Evolutionary conservation across 2,329 filamentous ascomycete genomes (phyloP).

Genomic region (Orbilia brochopaga): DNA sequence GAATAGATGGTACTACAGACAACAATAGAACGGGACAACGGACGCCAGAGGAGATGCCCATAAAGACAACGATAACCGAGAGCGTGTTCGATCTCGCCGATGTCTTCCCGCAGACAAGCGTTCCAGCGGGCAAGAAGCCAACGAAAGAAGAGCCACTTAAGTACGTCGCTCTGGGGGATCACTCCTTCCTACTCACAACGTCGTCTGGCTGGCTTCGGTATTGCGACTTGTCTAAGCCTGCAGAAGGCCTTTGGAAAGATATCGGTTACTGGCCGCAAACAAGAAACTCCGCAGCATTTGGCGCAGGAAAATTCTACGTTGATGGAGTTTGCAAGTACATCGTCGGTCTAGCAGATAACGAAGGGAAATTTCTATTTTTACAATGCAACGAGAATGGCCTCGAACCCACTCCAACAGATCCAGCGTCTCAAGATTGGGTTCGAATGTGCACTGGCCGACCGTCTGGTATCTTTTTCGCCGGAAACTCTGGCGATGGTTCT

Average conservation of each 20-base stretch:
- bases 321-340: conserved; percentile 5
- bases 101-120: not conserved
- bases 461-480: conserved; percentile 36
- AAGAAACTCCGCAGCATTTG: conserved; percentile 29
- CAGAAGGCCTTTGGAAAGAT: conserved; percentile 16
- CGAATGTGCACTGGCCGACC: conserved; percentile 33
- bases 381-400: not conserved
- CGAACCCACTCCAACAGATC: not conserved
- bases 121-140: conserved; percentile 9
- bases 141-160: conserved; percentile 35
- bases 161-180: conserved; percentile 31
- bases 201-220: conserved; percentile 42
- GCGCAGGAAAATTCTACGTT: not conserved
- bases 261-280: conserved; percentile 35
- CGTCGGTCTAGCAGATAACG: conserved; percentile 33
- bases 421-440: conserved; percentile 8
- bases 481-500: not conserved
- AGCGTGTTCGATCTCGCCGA: conserved; percentile 20
- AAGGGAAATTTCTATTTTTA: conserved; percentile 17
- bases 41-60: not conserved
- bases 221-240: conserved; percentile 19
- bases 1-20: not conserved
- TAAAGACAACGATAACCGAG: conserved; percentile 13
- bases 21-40: not conserved
- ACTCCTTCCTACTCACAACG: conserved; percentile 25